A percentile compares a stretch with the other conserved stretches of the same genome.
phyloP scores from a whole-genome alignment of 139 green algal species.

The Zygnema cylindricum region DNA sequence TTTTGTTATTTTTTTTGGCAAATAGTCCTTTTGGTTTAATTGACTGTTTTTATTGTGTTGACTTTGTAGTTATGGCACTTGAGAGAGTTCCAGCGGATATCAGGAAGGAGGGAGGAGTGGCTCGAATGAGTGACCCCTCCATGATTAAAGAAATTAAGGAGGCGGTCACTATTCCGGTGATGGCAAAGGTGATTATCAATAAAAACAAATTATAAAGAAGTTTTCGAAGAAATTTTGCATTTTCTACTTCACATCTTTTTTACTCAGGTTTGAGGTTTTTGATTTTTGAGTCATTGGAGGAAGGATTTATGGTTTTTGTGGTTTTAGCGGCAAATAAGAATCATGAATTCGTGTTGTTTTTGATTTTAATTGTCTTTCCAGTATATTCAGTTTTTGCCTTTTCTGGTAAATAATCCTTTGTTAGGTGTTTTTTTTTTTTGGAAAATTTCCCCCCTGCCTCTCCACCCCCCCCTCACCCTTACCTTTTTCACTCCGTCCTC shows the following conservation, averaged over 20 bases:
- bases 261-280: background rate
- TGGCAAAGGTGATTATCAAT: constrained; percentile 90
- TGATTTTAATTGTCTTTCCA: no score
- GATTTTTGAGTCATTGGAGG: background rate
- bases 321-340: no score
- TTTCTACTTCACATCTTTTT: background rate
- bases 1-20: no score
- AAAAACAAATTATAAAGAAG: background rate
- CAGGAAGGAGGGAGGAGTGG: constrained; percentile 92
- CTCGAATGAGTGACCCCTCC: constrained; percentile 93
- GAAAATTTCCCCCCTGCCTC: no score
- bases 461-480: no score
- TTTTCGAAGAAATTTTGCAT: background rate
- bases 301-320: background rate
- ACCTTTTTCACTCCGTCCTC: no score
- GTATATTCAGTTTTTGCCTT: no score
- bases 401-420: no score
- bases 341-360: no score
- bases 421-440: no score
- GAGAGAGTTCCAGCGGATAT: constrained; percentile 98
- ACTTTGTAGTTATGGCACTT: constrained; percentile 89
- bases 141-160: constrained; percentile 97
- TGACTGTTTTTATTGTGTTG: background rate
- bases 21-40: no score
- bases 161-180: constrained; percentile 98